These are phyloP conservation scores for Penicillium turbatum DNA, from an alignment of 495 filamentous ascomycete species.

Conservation along the genomic window DNA sequence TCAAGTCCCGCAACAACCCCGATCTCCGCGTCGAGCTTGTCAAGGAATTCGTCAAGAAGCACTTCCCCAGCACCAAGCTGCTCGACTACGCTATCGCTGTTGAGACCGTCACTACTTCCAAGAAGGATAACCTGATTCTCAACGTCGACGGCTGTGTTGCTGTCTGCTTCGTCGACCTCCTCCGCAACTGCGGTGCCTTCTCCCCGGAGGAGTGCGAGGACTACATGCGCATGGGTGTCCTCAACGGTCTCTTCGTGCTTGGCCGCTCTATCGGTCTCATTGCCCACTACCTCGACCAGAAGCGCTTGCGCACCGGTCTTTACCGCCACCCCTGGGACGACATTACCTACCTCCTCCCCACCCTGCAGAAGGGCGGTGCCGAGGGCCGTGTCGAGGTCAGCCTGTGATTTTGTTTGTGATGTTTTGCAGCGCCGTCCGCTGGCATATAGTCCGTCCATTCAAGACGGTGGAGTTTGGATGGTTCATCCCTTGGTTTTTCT, in stretches of 20 bases:
- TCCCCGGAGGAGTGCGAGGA: slow-evolving; percentile 53
- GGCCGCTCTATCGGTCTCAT: slow-evolving; percentile 96
- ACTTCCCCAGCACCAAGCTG: slow-evolving; percentile 94
- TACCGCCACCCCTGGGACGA: slow-evolving; percentile 99
- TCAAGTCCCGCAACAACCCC: slow-evolving; percentile 99
- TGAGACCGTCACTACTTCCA: slow-evolving; percentile 95
- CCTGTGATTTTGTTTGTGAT: slow-evolving; percentile 48
- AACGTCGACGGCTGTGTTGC: slow-evolving; percentile 98
- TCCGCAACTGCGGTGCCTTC: slow-evolving; percentile 98
- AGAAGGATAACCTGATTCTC: slow-evolving; percentile 99
- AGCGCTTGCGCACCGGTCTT: slow-evolving; percentile 93
- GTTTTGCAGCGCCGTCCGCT: slow-evolving; percentile 33
- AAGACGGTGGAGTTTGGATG: slow-evolving; percentile 46
- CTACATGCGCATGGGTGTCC: slow-evolving; percentile 80
- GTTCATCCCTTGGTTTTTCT: slow-evolving; percentile 37
- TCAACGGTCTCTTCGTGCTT: slow-evolving; percentile 98
- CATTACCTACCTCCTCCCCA: slow-evolving; percentile 93
- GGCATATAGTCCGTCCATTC: slow-evolving; percentile 35
- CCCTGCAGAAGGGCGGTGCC: slow-evolving; percentile 65
- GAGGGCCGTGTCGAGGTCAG: slow-evolving; percentile 92
- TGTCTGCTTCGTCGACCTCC: slow-evolving; percentile 96
- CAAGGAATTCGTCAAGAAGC: slow-evolving; percentile 96
- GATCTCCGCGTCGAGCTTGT: slow-evolving; percentile 99
- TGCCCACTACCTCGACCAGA: slow-evolving; percentile 99
- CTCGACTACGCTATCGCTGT: slow-evolving; percentile 98